Conservation (phyloP, 768 basidiomycete genomes). For the Leccinum aurantiacum region DNA sequence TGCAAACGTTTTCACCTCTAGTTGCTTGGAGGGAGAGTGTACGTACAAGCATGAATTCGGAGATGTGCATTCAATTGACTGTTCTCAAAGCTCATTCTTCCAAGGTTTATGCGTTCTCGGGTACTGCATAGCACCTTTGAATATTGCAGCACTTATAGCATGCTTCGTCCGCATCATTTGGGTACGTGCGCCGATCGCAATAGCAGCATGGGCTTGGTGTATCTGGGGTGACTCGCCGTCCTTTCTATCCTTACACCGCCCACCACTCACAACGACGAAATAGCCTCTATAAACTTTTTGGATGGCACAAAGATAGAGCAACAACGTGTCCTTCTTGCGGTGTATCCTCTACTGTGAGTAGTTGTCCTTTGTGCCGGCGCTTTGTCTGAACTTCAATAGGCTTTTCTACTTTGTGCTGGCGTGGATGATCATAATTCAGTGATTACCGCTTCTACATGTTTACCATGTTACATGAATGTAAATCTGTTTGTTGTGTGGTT, state of each 20-base stretch:
- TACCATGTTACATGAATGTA: conserved; percentile 18
- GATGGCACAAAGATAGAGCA: conserved; percentile 93
- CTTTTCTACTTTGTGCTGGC: conserved; percentile 93
- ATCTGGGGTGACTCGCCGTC: conserved; percentile 76
- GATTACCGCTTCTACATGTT: conserved; percentile 6
- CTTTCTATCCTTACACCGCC: not conserved
- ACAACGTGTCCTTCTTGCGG: conserved; percentile 86
- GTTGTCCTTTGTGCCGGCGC: not conserved
- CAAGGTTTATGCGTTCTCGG: conserved; percentile 94
- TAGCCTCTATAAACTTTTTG: conserved; percentile 93
- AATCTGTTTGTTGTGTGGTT: conserved; percentile 5
- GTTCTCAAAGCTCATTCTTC: conserved; percentile 75
- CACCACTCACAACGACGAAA: conserved; percentile 3
- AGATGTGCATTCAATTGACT: not conserved
- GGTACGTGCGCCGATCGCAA: conserved; percentile 81
- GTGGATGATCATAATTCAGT: conserved; percentile 97
- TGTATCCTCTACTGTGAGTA: conserved; percentile 90
- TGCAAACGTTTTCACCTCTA: conserved; percentile 27
- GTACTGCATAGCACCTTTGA: conserved; percentile 91
- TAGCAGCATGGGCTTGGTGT: conserved; percentile 92
- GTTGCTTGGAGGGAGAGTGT: conserved; percentile 85
- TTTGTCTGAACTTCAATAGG: conserved; percentile 37
- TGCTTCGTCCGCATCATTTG: conserved; percentile 85
- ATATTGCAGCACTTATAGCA: conserved; percentile 85
- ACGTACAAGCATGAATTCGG: conserved; percentile 26